Percentiles rank a stretch among this genome's conserved stretches.
These are phyloP conservation scores for Alternaria metachromatica DNA, from an alignment of 2,329 filamentous ascomycete genomes.

Conservation along the genomic window DNA sequence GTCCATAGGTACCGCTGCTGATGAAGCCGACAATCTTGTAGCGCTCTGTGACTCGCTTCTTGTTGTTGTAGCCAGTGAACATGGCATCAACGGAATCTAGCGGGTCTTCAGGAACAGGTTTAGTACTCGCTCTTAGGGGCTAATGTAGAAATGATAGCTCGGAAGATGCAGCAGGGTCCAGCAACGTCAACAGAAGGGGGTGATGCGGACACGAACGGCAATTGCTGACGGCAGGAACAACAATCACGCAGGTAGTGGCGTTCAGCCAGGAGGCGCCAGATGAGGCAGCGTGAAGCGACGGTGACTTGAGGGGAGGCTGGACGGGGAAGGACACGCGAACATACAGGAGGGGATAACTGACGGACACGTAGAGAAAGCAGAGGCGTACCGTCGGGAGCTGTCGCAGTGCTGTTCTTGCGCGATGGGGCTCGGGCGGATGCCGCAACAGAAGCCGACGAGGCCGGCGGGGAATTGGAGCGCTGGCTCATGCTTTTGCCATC, in stretches of 20 bases:
- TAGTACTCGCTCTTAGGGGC: constrained; percentile 2
- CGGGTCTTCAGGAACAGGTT: constrained; percentile 24
- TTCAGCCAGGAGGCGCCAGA: constrained; percentile 17
- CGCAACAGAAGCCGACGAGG: constrained; percentile 40
- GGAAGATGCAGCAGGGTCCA: constrained; percentile 1
- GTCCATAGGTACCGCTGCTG: constrained; percentile 95
- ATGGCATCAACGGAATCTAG: constrained; percentile 44
- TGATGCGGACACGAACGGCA: constrained; percentile 10
- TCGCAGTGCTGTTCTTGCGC: constrained; percentile 45
- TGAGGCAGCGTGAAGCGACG: neutral
- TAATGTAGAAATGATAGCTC: neutral
- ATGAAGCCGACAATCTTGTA: constrained; percentile 99
- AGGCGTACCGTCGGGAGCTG: constrained; percentile 50
- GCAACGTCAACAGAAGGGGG: neutral
- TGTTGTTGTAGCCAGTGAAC: constrained; percentile 65
- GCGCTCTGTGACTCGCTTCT: constrained; percentile 87
- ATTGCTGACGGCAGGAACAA: constrained; percentile 17
- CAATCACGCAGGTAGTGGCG: constrained; percentile 25
- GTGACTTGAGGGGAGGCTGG: constrained; percentile 4
- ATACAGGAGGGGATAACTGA: neutral
- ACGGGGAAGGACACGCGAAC: constrained; percentile 1
- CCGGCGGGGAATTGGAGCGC: constrained; percentile 3
- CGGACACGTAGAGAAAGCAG: neutral
- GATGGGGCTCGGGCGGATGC: constrained; percentile 39
- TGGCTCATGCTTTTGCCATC: constrained; percentile 19